phyloP scores from a whole-genome alignment of 768 basidiomycete genomes.

The Leccinum disarticulatum region DNA sequence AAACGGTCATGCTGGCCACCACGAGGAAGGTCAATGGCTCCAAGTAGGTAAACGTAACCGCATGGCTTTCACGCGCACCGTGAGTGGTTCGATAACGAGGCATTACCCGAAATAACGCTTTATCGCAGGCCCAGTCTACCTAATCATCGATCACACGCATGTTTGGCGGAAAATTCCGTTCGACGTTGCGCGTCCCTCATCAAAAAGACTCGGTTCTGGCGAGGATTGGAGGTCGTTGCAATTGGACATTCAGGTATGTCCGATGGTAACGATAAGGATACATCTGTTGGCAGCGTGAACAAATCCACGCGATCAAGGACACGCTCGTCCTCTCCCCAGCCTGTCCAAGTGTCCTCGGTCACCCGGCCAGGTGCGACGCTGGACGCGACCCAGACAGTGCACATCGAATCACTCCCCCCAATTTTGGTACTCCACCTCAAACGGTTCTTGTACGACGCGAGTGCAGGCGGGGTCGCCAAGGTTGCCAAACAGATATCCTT shows the following conservation, averaged over 20 bases:
- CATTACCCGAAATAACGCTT: not conserved
- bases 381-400: conserved; percentile 71
- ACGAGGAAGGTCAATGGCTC: conserved; percentile 77
- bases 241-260: conserved; percentile 79
- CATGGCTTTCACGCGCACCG: conserved; percentile 74
- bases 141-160: conserved; percentile 90
- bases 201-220: conserved; percentile 80
- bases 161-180: conserved; percentile 91
- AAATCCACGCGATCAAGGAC: conserved; percentile 77
- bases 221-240: conserved; percentile 91
- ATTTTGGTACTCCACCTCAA: conserved; percentile 89
- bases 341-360: conserved; percentile 67
- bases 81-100: conserved; percentile 37
- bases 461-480: conserved; percentile 78
- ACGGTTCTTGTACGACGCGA: conserved; percentile 83
- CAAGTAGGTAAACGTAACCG: conserved; percentile 88
- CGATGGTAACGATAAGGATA: not conserved
- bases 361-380: conserved; percentile 55
- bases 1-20: conserved; percentile 15
- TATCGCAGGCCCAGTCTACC: conserved; percentile 60
- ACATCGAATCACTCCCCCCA: conserved; percentile 81
- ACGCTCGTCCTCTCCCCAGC: conserved; percentile 80
- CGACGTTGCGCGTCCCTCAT: conserved; percentile 75
- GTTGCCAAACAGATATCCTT: conserved; percentile 80
- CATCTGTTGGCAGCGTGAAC: conserved; percentile 51